phyloP scores from a whole-genome alignment of 805 yeast genomes.

The Candida michaelii region DNA sequence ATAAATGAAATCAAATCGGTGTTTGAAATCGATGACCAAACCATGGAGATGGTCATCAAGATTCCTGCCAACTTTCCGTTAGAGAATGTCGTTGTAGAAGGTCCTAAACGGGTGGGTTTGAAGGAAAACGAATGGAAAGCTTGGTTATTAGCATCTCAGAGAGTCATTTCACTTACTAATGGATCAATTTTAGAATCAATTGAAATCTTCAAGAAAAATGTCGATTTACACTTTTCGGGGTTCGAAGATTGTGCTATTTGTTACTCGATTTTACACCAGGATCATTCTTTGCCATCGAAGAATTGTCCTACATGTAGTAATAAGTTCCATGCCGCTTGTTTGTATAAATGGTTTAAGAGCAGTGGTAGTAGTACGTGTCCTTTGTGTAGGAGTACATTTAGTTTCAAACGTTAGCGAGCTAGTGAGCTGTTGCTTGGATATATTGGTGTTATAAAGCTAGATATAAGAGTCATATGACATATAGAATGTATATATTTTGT shows the following conservation, averaged over 20 bases:
- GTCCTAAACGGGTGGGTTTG: constrained; percentile 80
- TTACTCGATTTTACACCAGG: constrained; percentile 87
- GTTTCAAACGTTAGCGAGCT: constrained; percentile 28
- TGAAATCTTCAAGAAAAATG: constrained; percentile 69
- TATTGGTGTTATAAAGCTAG: too few species aligned
- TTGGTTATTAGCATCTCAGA: constrained; percentile 90
- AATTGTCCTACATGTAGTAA: constrained; percentile 87
- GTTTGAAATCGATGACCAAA: constrained; percentile 84
- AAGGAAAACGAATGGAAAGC: constrained; percentile 92
- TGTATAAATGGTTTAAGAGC: constrained; percentile 96
- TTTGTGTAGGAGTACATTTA: constrained; percentile 73
- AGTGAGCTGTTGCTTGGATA: neutral
- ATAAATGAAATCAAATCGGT: constrained; percentile 69
- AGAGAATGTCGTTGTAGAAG: constrained; percentile 69
- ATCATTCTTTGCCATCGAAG: constrained; percentile 86
- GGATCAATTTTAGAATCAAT: constrained; percentile 71
- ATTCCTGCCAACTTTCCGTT: constrained; percentile 81
- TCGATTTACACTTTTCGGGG: constrained; percentile 83
- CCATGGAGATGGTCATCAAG: constrained; percentile 71
- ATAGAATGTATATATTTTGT: too few species aligned
- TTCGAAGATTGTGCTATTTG: constrained; percentile 98
- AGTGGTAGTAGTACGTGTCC: constrained; percentile 94
- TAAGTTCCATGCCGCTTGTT: constrained; percentile 93
- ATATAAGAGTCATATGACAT: too few species aligned
- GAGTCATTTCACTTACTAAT: constrained; percentile 71